Conservation (phyloP, 345 rosid genomes). For the Moricandia moricandioides region DNA sequence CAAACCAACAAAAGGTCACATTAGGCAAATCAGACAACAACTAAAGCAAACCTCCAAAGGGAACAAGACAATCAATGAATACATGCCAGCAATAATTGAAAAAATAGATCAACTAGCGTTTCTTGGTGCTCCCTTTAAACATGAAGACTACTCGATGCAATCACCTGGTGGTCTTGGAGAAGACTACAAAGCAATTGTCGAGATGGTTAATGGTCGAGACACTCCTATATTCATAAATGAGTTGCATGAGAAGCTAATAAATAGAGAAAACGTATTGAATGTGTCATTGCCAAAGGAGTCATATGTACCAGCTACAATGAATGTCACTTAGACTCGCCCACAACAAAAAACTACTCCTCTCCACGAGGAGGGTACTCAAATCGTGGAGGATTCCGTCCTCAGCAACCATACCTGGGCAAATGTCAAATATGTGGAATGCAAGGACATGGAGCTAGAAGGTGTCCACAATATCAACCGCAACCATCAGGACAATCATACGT, state of each 20-base stretch:
- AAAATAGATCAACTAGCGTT: not conserved
- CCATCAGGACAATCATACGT: too few relatives aligned
- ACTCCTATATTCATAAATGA: rapidly evolving
- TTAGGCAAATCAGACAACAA: not conserved
- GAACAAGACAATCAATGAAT: not conserved
- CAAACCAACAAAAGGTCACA: not conserved
- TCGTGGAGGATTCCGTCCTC: not conserved
- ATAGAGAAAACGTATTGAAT: not conserved
- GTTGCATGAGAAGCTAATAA: not conserved
- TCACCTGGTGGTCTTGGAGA: not conserved
- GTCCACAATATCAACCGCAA: not conserved
- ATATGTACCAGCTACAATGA: not conserved
- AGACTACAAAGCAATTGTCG: not conserved
- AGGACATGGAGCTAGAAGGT: not conserved
- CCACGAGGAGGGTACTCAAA: too few relatives aligned
- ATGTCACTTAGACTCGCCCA: not conserved
- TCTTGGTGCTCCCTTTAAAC: not conserved
- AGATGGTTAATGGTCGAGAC: not conserved
- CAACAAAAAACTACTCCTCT: not conserved
- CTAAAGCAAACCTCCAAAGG: not conserved
- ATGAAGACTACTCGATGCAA: not conserved
- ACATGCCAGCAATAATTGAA: not conserved
- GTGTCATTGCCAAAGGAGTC: too few relatives aligned
- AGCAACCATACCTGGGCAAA: not conserved
- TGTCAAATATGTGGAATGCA: not conserved